These are phyloP conservation scores for Aspergillus hancockii DNA, from an alignment of 495 filamentous ascomycete species.

Conservation along the genomic window DNA sequence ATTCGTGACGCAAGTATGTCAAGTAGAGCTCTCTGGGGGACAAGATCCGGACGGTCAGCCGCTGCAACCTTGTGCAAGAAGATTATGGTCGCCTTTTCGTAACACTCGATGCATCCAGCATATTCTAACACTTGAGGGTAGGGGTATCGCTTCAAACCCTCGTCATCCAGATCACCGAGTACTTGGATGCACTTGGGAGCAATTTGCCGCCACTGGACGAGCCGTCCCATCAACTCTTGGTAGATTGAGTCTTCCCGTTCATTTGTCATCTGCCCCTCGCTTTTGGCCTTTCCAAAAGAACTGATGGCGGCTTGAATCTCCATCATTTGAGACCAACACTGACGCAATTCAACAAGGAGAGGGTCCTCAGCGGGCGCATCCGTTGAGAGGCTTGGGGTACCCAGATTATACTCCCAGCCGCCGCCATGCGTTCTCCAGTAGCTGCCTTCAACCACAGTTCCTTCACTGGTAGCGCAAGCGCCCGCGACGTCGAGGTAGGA, in stretches of 20 bases:
- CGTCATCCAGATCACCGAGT: slow-evolving; percentile 36
- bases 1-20: slow-evolving; percentile 38
- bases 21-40: slow-evolving; percentile 29
- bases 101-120: slow-evolving; percentile 42
- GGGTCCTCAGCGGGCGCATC: slow-evolving; percentile 26
- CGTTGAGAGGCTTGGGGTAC: slow-evolving; percentile 34
- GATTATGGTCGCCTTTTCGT: slow-evolving; percentile 43
- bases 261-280: slow-evolving; percentile 29
- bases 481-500: slow-evolving; percentile 45
- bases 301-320: slow-evolving; percentile 42
- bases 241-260: slow-evolving; percentile 39
- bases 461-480: slow-evolving; percentile 41
- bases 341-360: slow-evolving; percentile 33
- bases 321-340: slow-evolving; percentile 43
- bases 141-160: slow-evolving; percentile 29
- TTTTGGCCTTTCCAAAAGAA: slow-evolving; percentile 39
- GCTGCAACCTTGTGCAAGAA: slow-evolving; percentile 39
- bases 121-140: slow-evolving; percentile 40
- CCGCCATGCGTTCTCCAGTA: slow-evolving; percentile 44
- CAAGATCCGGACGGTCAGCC: slow-evolving; percentile 33
- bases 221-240: slow-evolving; percentile 31
- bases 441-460: slow-evolving; percentile 40
- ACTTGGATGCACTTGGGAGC: slow-evolving; percentile 34
- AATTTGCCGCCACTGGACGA: slow-evolving; percentile 37
- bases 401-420: slow-evolving; percentile 45